These are phyloP conservation scores for Diaporthe citri DNA, from an alignment of 2,329 filamentous ascomycete species.

Conservation along the genomic window DNA sequence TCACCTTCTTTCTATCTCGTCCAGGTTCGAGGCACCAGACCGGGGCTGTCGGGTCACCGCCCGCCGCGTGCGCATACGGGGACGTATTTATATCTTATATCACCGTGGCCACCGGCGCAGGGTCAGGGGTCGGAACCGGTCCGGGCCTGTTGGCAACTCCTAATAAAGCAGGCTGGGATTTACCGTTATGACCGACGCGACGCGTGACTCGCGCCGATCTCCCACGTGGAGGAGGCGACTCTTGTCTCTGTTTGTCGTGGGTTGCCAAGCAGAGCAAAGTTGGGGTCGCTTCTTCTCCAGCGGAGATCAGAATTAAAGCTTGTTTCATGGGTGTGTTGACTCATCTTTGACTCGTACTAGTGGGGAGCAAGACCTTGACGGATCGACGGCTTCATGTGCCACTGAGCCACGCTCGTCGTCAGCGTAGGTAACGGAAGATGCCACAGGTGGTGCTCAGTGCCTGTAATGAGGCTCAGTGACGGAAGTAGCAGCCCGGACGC, in stretches of 20 bases:
- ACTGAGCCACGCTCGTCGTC: neutral
- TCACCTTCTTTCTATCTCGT: neutral
- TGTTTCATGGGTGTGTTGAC: neutral
- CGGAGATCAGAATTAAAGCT: slow-evolving; percentile 25
- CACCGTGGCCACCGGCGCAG: neutral
- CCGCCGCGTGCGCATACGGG: neutral
- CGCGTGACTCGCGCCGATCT: slow-evolving; percentile 23
- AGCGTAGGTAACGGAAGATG: neutral
- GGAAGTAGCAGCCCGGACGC: neutral
- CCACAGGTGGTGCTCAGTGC: neutral
- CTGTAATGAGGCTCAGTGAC: neutral
- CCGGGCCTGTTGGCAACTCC: neutral
- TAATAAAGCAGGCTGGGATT: neutral
- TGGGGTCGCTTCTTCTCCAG: neutral
- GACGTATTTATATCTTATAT: slow-evolving; percentile 31
- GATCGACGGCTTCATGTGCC: slow-evolving; percentile 4
- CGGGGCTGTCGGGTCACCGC: slow-evolving; percentile 12
- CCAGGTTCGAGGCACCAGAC: slow-evolving; percentile 11
- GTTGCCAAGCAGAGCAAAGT: neutral
- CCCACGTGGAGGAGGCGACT: slow-evolving; percentile 17
- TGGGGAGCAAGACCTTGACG: neutral
- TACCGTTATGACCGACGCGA: neutral
- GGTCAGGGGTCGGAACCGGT: neutral
- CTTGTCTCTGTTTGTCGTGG: slow-evolving; percentile 2
- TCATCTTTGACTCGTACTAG: slow-evolving; percentile 5